phyloP scores from a whole-genome alignment of 176 grass and related monocot genomes.

The Hordeum vulgare region MorexV3_pseudomolecules_assembly NC_058524.1:266712568-266713067 shows the following conservation, averaged over 20 bases:
- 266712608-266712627: background rate
- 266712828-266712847: background rate
- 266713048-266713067: background rate
- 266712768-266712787: background rate
- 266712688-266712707: background rate
- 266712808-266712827: background rate
- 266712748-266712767: background rate
- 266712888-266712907: background rate
- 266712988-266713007: background rate
- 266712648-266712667: background rate
- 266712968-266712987: background rate
- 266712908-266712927: background rate
- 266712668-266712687: background rate
- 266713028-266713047: too few species aligned
- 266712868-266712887: background rate
- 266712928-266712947: background rate
- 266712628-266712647: background rate
- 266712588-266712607: background rate
- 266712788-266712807: background rate
- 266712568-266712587: too few species aligned
- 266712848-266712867: background rate
- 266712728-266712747: background rate
- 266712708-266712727: background rate
- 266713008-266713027: too few species aligned
- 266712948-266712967: background rate